Evolutionary conservation across 1,139 yeast genomes (phyloP).

Genomic region (Citeromyces siamensis): DNA sequence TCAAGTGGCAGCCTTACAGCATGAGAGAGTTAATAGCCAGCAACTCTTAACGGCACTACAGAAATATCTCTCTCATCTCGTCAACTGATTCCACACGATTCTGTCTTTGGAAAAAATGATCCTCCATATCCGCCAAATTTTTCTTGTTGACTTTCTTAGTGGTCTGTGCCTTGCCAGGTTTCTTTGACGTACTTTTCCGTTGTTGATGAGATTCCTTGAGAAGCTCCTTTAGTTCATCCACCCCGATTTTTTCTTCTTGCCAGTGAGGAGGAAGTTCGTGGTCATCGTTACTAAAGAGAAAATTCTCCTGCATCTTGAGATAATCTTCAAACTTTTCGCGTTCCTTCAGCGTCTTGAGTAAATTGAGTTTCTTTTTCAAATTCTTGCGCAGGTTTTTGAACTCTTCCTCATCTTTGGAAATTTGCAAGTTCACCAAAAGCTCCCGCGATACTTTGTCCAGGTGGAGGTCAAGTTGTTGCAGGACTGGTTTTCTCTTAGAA

Average conservation of each 20-base stretch:
- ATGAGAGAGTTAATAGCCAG: no score
- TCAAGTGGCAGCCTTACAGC: no score
- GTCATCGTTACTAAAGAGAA: not conserved
- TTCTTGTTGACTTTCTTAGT: not conserved
- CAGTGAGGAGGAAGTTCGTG: conserved; percentile 1
- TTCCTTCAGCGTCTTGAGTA: conserved; percentile 1
- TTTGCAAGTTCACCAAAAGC: conserved; percentile 21
- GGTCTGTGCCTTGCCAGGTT: not conserved
- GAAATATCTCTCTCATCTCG: not conserved
- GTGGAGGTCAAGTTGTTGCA: conserved; percentile 17
- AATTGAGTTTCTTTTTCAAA: conserved; percentile 5
- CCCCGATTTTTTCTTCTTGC: not conserved
- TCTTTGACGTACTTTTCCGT: not conserved
- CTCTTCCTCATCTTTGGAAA: conserved; percentile 16
- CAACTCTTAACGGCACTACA: not conserved
- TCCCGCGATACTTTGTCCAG: conserved; percentile 13
- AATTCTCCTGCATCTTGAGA: not conserved
- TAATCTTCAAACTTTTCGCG: conserved; percentile 4
- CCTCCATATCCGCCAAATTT: not conserved
- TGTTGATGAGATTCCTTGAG: not conserved
- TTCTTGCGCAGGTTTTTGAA: conserved; percentile 12
- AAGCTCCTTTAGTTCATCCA: not conserved
- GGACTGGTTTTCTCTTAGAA: conserved; percentile 13
- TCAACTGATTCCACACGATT: not conserved
- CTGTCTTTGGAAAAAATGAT: conserved; percentile 1